A percentile compares a stretch with the other conserved stretches of the same genome.
These are phyloP conservation scores for Chamaecrista fasciculata DNA, from an alignment of 306 rosid genomes.

Conservation along the genomic window DNA sequence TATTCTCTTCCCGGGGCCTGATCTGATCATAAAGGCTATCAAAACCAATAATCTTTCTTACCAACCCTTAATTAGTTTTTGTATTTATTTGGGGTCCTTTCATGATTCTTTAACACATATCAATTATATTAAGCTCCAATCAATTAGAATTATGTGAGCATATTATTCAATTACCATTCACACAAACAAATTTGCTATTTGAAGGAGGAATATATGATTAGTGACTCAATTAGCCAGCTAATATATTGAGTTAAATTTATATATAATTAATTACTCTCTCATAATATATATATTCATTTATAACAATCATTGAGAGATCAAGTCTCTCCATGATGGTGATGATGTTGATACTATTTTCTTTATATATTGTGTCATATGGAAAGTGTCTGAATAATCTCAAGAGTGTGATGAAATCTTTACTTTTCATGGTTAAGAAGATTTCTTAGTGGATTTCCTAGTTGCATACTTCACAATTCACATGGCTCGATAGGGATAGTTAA, in stretches of 20 bases:
- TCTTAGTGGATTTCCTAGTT: too few relatives aligned
- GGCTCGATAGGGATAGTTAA: too few relatives aligned
- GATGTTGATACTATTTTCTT: conserved; percentile 21
- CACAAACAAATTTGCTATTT: background rate
- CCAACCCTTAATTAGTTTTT: conserved; percentile 28
- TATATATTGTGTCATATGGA: background rate
- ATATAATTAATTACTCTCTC: conserved; percentile 10
- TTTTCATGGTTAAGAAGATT: too few relatives aligned
- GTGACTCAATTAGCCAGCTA: conserved; percentile 33
- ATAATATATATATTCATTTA: conserved; percentile 16
- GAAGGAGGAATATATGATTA: background rate
- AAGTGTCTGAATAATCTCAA: background rate
- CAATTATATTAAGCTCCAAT: conserved; percentile 29
- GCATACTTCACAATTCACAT: too few relatives aligned
- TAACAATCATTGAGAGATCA: conserved; percentile 47
- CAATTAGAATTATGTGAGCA: conserved; percentile 16
- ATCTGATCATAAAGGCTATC: conserved; percentile 21
- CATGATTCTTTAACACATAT: conserved; percentile 35
- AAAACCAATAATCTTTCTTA: conserved; percentile 8
- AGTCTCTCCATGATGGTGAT: conserved; percentile 18
- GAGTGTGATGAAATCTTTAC: too few relatives aligned
- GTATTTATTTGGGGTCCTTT: background rate
- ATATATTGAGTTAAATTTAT: conserved; percentile 4
- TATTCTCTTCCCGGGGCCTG: too few relatives aligned
- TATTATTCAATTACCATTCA: conserved; percentile 11